Percentiles rank a stretch among this genome's conserved stretches.
Conservation (phyloP, 2,329 filamentous ascomycete genomes). For the Talaromyces pinophilus region DNA sequence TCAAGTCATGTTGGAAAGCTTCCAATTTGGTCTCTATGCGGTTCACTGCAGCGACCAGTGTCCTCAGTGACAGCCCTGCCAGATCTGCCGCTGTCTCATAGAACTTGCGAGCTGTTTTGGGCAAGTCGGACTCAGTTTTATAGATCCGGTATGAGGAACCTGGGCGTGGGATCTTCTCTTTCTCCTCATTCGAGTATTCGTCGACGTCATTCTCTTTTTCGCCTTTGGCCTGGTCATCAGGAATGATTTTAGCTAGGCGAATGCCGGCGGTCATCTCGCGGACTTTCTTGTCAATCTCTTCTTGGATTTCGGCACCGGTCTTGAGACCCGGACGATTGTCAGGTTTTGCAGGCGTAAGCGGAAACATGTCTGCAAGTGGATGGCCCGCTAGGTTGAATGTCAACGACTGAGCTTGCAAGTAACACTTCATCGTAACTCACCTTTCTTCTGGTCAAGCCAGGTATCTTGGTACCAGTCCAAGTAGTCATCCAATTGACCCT, state of each 20-base stretch:
- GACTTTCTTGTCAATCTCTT: conserved; percentile 42
- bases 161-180: conserved; percentile 41
- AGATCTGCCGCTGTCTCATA: conserved; percentile 55
- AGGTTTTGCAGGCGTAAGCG: conserved; percentile 31
- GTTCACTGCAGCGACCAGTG: conserved; percentile 54
- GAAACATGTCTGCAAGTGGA: conserved; percentile 47
- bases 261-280: conserved; percentile 47
- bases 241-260: conserved; percentile 41
- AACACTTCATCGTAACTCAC: conserved; percentile 25
- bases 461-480: conserved; percentile 75
- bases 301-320: conserved; percentile 25
- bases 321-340: not conserved
- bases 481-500: conserved; percentile 69
- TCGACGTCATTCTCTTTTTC: not conserved
- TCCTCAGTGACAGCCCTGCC: conserved; percentile 53
- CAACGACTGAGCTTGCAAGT: conserved; percentile 3
- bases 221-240: conserved; percentile 33
- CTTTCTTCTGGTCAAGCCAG: conserved; percentile 49
- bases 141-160: conserved; percentile 56
- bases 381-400: conserved; percentile 26
- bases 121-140: conserved; percentile 51
- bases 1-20: conserved; percentile 39
- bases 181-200: conserved; percentile 20
- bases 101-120: conserved; percentile 49
- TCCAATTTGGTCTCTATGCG: conserved; percentile 51